These are phyloP conservation scores for Tothia fuscella DNA, from an alignment of 2,329 filamentous ascomycete genomes.

Conservation along the genomic window DNA sequence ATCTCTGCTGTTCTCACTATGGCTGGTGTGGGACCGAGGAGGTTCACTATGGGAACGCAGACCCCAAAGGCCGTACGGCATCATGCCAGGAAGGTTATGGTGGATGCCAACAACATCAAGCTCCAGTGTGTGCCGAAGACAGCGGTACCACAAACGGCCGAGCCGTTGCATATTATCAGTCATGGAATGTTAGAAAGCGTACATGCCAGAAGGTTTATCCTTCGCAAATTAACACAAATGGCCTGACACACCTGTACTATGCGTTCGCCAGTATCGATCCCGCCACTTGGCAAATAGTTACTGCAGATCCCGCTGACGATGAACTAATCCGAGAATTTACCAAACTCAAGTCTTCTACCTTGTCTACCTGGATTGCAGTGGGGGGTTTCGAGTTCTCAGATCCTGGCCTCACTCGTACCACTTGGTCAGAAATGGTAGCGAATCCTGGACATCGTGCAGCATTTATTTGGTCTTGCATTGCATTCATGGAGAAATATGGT, in stretches of 20 bases:
- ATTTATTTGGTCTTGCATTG: constrained; percentile 28
- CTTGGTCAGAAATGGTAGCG: constrained; percentile 24
- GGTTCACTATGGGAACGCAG: too few species aligned
- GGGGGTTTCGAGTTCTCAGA: constrained; percentile 23
- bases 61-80: too few species aligned
- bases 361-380: constrained; percentile 26
- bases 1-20: constrained; percentile 14
- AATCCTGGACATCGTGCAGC: constrained; percentile 17
- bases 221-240: too few species aligned
- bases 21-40: constrained; percentile 11
- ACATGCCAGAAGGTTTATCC: too few species aligned
- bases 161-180: too few species aligned
- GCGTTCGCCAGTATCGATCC: constrained; percentile 16
- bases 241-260: constrained; percentile 20
- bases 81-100: too few species aligned
- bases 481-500: constrained; percentile 30
- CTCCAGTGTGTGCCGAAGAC: too few species aligned
- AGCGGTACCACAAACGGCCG: too few species aligned
- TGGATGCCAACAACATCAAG: too few species aligned
- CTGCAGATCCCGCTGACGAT: constrained; percentile 14
- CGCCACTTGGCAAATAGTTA: constrained; percentile 14
- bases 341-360: constrained; percentile 12
- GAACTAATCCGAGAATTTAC: neutral
- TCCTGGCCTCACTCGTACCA: constrained; percentile 17
- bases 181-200: too few species aligned